Evolutionary conservation across 352 stramenopile species (phyloP), one percentile per base, ranked within the genome.

Genomic region (Pythium monospermum): DNA sequence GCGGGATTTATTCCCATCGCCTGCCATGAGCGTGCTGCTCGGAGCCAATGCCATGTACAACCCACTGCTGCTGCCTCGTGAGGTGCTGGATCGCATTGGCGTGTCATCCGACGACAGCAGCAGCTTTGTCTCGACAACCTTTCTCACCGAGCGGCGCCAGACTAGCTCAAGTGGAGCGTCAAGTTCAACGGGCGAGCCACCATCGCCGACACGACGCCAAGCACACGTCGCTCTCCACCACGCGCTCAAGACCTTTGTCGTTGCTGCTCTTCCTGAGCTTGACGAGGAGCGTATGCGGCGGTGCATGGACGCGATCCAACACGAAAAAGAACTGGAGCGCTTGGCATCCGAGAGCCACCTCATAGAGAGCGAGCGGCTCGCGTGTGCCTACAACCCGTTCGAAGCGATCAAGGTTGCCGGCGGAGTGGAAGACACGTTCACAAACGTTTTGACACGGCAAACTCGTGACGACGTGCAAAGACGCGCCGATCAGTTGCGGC

Each of bases 311-410:
- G 38, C 59, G 5, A 73, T 87, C 42, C 44, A 60, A 10, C 28
- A 64, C 0, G 76, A 87, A 31, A 44, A 33, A 6, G 57, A 72
- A n/a, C 52, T 76, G 0, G 73, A 87, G 39, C 2, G 18, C 40
- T 2, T 62, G 69, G 32, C 33, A 7, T 23, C 48, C 64, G 32
- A 38, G 53, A 2, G 32, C 13, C n/a, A 57, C 45, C 2, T 42
- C 58, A 19, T 63, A 60, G 46, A 64, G 54, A 25, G 41, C 42
- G 21, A 53, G 53, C 30, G 31, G 49, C 39, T 44, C 51, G 39
- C 55, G 16, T 25, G 6, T 15, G 66, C 62, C 4, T 85, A 85
- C 45, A 73, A 85, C 28, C 76, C 76, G 6, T 87, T 87, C 19
- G 60, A 69, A 13, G 52, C 57, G 1, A 85, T 87, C 42, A 85